phyloP scores from a whole-genome alignment of 495 filamentous ascomycete species.

The Penicillium robsamsonii region DNA sequence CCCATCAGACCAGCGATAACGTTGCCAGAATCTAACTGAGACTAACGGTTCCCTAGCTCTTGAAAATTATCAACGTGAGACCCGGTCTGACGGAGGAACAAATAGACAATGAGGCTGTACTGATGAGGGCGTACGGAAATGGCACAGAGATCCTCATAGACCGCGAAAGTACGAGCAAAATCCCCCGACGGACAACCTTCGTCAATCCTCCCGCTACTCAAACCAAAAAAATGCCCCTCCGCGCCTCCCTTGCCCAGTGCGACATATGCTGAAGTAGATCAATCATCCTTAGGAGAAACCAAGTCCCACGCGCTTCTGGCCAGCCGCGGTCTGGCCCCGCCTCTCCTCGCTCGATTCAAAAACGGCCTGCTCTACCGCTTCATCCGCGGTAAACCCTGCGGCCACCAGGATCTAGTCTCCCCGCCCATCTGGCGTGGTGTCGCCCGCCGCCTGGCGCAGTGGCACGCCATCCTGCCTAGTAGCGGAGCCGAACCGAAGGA shows the following conservation, averaged over 20 bases:
- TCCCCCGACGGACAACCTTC: constrained; percentile 14
- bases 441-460: constrained; percentile 79
- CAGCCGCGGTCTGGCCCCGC: constrained; percentile 75
- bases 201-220: constrained; percentile 24
- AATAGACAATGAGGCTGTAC: constrained; percentile 80
- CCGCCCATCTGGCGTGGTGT: constrained; percentile 76
- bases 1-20: neutral
- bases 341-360: constrained; percentile 86
- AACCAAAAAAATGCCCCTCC: constrained; percentile 6
- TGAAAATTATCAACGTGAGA: constrained; percentile 82
- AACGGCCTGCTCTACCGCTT: constrained; percentile 96
- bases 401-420: constrained; percentile 72
- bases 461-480: constrained; percentile 75
- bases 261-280: constrained; percentile 40
- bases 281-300: constrained; percentile 58
- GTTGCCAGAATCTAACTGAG: neutral
- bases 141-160: constrained; percentile 96
- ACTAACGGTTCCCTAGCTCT: constrained; percentile 52
- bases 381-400: constrained; percentile 74
- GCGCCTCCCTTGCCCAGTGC: constrained; percentile 31
- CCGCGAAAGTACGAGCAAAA: constrained; percentile 71
- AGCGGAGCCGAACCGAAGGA: constrained; percentile 14
- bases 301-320: constrained; percentile 72
- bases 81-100: constrained; percentile 73
- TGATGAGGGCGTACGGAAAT: constrained; percentile 91